Base-by-base conservation (phyloP, 1,284 basidiomycete species). In the Ustilago vetiveriae region DNA sequence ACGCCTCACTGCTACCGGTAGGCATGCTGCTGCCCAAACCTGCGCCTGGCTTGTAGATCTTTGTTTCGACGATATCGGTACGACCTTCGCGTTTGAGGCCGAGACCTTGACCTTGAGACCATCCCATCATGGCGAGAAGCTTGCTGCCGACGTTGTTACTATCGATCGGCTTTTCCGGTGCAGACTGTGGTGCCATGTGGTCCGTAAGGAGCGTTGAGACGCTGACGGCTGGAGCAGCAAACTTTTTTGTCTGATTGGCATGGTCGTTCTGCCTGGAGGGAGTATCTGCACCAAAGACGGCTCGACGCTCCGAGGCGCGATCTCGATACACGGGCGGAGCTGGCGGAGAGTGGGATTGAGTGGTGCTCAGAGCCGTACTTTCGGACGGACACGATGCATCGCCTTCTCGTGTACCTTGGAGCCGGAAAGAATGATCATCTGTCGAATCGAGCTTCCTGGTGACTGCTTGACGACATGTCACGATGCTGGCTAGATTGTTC, bases 61-160 rank as follows among this genome's bases (percentile, higher is more conserved):
- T 66, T n/a, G 70, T 58, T 30, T 72, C 52, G 7, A 72, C 47
- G 27, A 62, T 59, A 8, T 60, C 53, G 14, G 57, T 50, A 3
- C 66, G 40, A 6, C 70, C 70, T 33, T 65, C 19, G 3, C 54
- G 24, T 6, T 52, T 21, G 17, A 32, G 26, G 3, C 70, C 70
- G 7, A 72, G 41, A 26, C 70, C 70, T 40, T 60, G 45, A 23
- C 70, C 70, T 14, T 60, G 56, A 0, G 58, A 47, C 70, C 70
- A 72, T 7, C 70, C 70, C 70, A 72, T 72, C 56, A 59, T 57
- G 3, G 48, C 60, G 3, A 72, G 58, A 26, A 72, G 45, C 43
- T 55, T 69, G 52, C 48, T 65, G 36, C 70, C 70, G 21, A 68
- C 38, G 23, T 72, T 72, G 47, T 56, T 36, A 37, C 42, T 53